Percentiles rank a stretch among this genome's conserved stretches.
These are phyloP conservation scores for Cubamyces sp. DNA, from an alignment of 768 basidiomycete genomes.

Conservation along the genomic window DNA sequence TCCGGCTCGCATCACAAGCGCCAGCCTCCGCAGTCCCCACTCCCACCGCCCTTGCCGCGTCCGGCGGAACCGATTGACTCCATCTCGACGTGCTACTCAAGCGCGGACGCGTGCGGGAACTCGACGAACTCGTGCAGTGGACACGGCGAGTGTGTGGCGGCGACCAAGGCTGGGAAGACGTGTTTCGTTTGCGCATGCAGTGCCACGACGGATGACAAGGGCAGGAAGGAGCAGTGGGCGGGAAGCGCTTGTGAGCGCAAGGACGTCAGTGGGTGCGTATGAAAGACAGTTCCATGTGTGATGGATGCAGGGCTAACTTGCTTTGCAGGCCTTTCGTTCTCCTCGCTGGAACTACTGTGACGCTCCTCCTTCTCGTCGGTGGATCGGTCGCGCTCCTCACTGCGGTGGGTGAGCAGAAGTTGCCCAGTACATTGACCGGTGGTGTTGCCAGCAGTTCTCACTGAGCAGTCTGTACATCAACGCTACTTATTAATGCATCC, in stretches of 20 bases:
- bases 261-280: constrained; percentile 78
- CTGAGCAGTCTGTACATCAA: constrained; percentile 15
- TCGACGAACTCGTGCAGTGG: constrained; percentile 71
- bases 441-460: constrained; percentile 16
- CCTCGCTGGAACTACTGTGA: constrained; percentile 67
- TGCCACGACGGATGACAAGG: constrained; percentile 52
- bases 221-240: constrained; percentile 72
- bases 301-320: not conserved
- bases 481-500: constrained; percentile 12
- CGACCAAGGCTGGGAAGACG: constrained; percentile 58
- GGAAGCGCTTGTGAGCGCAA: constrained; percentile 77
- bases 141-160: constrained; percentile 65
- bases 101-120: constrained; percentile 58
- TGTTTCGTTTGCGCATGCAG: constrained; percentile 54
- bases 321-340: constrained; percentile 69
- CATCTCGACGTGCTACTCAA: constrained; percentile 64
- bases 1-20: constrained; percentile 1
- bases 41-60: constrained; percentile 42
- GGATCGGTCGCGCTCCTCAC: constrained; percentile 71
- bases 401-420: constrained; percentile 57
- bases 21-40: constrained; percentile 17
- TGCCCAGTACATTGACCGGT: constrained; percentile 78
- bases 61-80: constrained; percentile 54
- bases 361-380: constrained; percentile 64
- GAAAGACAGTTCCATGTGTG: not conserved